These are phyloP conservation scores for Pseudogymnoascus sp. DNA, from an alignment of 2,329 filamentous ascomycete genomes.

Conservation along the genomic window DNA sequence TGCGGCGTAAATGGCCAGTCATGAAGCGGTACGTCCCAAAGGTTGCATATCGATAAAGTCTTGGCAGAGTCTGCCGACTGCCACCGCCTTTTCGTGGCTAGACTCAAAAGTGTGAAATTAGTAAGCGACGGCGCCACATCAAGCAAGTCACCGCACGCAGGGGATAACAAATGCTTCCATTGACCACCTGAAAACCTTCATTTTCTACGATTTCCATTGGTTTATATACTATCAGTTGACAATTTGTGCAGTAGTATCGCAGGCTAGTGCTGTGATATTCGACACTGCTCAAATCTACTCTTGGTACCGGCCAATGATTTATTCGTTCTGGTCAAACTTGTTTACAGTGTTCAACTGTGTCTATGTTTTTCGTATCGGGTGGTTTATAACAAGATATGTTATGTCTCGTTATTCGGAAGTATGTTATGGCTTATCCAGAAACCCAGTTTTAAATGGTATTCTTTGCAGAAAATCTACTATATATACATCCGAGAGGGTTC, in stretches of 20 bases:
- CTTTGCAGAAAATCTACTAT: too few relatives aligned
- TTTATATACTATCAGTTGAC: background rate
- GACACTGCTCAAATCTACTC: background rate
- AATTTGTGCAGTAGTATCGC: background rate
- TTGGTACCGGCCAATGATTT: background rate
- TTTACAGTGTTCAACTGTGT: background rate
- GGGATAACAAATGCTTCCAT: background rate
- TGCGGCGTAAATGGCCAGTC: background rate
- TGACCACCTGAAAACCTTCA: background rate
- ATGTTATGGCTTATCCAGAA: background rate
- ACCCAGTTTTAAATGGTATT: background rate
- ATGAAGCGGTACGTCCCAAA: slow-evolving; percentile 1
- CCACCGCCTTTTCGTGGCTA: background rate
- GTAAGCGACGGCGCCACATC: background rate
- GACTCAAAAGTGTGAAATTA: background rate
- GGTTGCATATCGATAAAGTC: slow-evolving; percentile 7
- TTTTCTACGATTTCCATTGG: background rate
- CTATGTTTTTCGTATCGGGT: background rate
- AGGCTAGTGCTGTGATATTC: background rate
- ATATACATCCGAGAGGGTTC: background rate
- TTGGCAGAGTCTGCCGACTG: background rate
- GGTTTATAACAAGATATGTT: background rate
- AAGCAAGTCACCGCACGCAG: background rate
- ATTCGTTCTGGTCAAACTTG: background rate
- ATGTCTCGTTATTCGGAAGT: background rate